Percentiles rank a stretch among this genome's conserved stretches.
Evolutionary conservation across 1,284 basidiomycete species (phyloP).

Genomic region (Peniophora sp.): DNA sequence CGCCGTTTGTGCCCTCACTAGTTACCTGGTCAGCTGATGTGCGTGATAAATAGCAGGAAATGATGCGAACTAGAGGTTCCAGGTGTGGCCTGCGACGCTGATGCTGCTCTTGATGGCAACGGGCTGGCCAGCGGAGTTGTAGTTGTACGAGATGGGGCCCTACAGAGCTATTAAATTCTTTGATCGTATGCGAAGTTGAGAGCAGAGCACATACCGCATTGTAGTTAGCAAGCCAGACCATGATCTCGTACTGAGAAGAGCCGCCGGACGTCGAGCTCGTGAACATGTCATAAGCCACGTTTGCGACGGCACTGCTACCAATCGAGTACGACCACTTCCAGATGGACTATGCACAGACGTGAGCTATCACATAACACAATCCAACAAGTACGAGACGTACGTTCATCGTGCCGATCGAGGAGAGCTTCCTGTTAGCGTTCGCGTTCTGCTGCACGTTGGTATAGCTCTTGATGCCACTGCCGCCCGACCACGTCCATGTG

Average conservation of each 20-base stretch:
- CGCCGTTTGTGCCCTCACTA: constrained; percentile 50
- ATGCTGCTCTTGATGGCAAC: constrained; percentile 36
- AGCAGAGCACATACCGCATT: too few species aligned
- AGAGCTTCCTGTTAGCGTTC: constrained; percentile 46
- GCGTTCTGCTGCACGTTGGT: constrained; percentile 46
- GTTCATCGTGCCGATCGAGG: constrained; percentile 44
- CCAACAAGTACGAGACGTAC: constrained; percentile 25
- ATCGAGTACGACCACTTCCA: constrained; percentile 36
- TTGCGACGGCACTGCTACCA: constrained; percentile 30
- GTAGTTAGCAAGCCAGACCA: constrained; percentile 60
- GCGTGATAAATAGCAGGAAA: background rate
- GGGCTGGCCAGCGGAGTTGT: constrained; percentile 39
- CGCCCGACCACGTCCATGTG: constrained; percentile 48
- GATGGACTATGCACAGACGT: constrained; percentile 21
- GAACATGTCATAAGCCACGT: constrained; percentile 59
- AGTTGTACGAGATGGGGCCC: constrained; percentile 47
- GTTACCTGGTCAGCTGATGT: constrained; percentile 31
- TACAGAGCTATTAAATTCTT: too few species aligned
- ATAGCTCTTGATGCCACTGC: constrained; percentile 50
- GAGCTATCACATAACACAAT: background rate
- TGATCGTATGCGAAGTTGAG: too few species aligned
- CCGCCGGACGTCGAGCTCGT: constrained; percentile 45
- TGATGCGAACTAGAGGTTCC: constrained; percentile 25
- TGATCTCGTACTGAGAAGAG: constrained; percentile 49
- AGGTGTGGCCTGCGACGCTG: constrained; percentile 40